Base-by-base conservation (phyloP, 768 basidiomycete species). In the Gymnopilus junonius region DNA sequence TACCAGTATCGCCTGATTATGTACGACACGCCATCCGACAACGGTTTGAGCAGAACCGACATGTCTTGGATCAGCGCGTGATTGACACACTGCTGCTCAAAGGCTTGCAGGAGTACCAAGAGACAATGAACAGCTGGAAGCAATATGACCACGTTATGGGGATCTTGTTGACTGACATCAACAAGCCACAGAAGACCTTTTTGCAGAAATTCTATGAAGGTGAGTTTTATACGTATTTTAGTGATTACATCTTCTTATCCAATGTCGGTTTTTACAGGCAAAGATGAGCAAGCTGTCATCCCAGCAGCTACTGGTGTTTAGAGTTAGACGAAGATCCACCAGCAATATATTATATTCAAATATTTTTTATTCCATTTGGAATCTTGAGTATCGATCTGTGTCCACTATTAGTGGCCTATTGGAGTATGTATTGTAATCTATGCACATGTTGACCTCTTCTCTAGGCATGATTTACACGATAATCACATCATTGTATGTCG, bases 61-160 rank as follows among this genome's bases (percentile, higher is more conserved):
- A 91, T 69, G 87, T 97, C 39, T 87, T 89, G 46, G 94, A 99
- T 79, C 78, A 85, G 27, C 86, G 88, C 59, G 87, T 91, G 23
- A 87, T 99, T 73, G 95, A 99, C 74, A 79, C 97, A 46, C 82
- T 98, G 69, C 72, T 97, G 40, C 83, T 91, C 72, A 98, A 98
- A 82, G 83, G 86, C 56, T 82, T 87, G 65, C 91, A 88, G 78
- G 95, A 98, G 68, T 93, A 88, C 71, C 97, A 99, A 82, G 97
- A 98, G 82, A 90, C 91, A 56, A 82, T 97, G 83, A 98, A 98
- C 73, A 86, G 85, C 69, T 98, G 95, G 95, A 95, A 95, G 72
- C 91, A 93, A 80, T 84, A 82, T 43, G 91, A 93, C 64, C 93
- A 95, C 71, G 79, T 95, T 31, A 76, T 88, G 75, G 92, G 92